Evolutionary conservation across 129 eudicot genomes (phyloP).

Genomic region (Pseudognaphalium luteoalbum): DNA sequence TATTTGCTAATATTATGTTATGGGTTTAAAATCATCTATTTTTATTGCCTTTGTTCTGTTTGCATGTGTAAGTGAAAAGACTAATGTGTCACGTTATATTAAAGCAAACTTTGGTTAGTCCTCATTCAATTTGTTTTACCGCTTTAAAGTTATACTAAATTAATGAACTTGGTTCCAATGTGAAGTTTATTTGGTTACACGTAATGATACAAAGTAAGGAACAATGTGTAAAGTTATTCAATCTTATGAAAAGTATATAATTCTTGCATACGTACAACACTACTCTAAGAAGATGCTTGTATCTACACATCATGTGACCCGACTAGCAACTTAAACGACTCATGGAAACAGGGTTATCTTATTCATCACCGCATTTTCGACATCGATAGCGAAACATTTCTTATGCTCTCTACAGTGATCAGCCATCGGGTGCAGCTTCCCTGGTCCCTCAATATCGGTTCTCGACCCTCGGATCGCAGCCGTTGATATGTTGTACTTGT

Average conservation of each 20-base stretch:
- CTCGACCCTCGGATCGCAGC: conserved; percentile 42
- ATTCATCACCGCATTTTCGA: conserved; percentile 51
- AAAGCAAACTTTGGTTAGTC: neutral
- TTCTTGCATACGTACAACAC: neutral
- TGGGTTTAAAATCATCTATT: neutral
- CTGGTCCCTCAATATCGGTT: conserved; percentile 54
- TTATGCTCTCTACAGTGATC: conserved; percentile 78
- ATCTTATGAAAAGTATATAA: neutral
- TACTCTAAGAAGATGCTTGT: neutral
- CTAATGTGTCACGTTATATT: neutral
- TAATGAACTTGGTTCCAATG: no score
- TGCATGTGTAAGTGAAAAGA: neutral
- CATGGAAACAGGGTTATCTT: conserved; percentile 45
- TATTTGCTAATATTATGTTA: neutral
- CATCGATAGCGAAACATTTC: conserved; percentile 51
- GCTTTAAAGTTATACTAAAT: neutral
- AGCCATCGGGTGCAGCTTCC: conserved; percentile 55
- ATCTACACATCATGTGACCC: neutral
- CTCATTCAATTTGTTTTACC: neutral
- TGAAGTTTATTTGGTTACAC: no score
- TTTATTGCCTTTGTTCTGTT: neutral
- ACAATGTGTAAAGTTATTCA: neutral
- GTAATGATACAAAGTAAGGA: no score
- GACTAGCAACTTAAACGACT: neutral
- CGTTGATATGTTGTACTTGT: conserved; percentile 52